phyloP scores from a whole-genome alignment of 805 yeast genomes.

The Kurtzmaniella cleridarum region DNA sequence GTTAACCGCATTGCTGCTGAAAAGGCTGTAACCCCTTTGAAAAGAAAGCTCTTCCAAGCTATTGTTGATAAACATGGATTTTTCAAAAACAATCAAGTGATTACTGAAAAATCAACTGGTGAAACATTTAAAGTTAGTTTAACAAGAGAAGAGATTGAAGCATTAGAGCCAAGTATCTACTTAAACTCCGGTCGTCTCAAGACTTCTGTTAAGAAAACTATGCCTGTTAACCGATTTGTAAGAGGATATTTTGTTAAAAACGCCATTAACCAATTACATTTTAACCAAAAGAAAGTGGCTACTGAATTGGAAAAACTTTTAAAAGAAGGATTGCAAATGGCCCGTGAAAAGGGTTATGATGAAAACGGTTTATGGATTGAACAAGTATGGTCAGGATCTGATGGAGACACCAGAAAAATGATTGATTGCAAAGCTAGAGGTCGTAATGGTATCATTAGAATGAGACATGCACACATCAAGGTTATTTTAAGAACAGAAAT shows the following conservation, averaged over 20 bases:
- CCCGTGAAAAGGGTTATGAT: slow-evolving; percentile 52
- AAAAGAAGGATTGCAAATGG: slow-evolving; percentile 66
- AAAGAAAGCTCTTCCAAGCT: slow-evolving; percentile 54
- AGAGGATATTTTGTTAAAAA: slow-evolving; percentile 63
- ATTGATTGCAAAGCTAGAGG: slow-evolving; percentile 88
- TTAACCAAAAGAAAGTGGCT: slow-evolving; percentile 73
- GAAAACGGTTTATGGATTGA: slow-evolving; percentile 63
- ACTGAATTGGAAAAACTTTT: slow-evolving; percentile 74
- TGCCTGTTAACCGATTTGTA: slow-evolving; percentile 69
- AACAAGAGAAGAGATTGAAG: slow-evolving; percentile 60
- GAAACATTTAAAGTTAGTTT: slow-evolving; percentile 52
- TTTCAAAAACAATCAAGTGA: slow-evolving; percentile 56
- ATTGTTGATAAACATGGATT: slow-evolving; percentile 62
- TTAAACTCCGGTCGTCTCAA: slow-evolving; percentile 76
- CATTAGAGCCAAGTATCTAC: slow-evolving; percentile 85
- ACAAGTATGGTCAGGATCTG: slow-evolving; percentile 89
- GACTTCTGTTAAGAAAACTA: slow-evolving; percentile 85
- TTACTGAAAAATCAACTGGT: slow-evolving; percentile 37
- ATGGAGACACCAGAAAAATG: slow-evolving; percentile 68
- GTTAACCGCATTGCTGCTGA: slow-evolving; percentile 47
- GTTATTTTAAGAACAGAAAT: slow-evolving; percentile 67
- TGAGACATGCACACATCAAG: slow-evolving; percentile 75
- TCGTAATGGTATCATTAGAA: slow-evolving; percentile 71
- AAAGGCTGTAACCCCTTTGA: slow-evolving; percentile 65
- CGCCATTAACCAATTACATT: slow-evolving; percentile 91